phyloP scores from a whole-genome alignment of 345 rosid species.

The Rhodamnia argentea region DNA sequence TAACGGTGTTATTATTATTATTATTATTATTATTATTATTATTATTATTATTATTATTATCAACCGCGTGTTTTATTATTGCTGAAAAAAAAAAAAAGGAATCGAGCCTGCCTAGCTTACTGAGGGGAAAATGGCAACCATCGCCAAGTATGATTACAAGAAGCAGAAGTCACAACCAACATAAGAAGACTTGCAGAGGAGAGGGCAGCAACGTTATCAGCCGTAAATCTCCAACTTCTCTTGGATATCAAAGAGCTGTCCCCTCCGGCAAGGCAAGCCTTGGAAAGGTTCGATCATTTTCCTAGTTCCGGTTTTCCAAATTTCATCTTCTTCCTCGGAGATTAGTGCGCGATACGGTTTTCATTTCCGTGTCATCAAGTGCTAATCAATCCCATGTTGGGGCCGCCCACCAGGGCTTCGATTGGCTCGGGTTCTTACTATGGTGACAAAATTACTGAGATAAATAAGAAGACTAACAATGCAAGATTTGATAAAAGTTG shows the following conservation, averaged over 20 bases:
- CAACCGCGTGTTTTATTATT: not conserved
- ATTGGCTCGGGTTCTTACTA: not conserved
- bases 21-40: not conserved
- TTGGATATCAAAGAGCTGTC: not conserved
- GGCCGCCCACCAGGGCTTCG: not conserved
- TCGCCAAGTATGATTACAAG: conserved; percentile 44
- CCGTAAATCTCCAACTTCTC: not conserved
- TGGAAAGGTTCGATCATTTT: not conserved
- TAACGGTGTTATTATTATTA: not conserved
- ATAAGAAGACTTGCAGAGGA: not conserved
- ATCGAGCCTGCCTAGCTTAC: conserved; percentile 55
- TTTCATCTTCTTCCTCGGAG: not conserved
- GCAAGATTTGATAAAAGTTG: not conserved
- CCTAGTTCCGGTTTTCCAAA: not conserved
- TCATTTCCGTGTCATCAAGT: not conserved
- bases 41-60: not conserved
- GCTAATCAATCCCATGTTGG: not conserved
- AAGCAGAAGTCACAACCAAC: conserved; percentile 32
- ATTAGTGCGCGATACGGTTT: rapidly evolving
- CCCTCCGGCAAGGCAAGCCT: conserved; percentile 1
- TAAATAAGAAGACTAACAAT: not conserved
- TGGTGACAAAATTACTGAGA: not conserved
- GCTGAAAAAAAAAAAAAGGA: conserved; percentile 31
- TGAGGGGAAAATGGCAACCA: conserved; percentile 40
- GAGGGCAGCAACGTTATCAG: not conserved